Evolutionary conservation across 2,329 filamentous ascomycete genomes (phyloP).

Genomic region (Pestalotiopsis fici): DNA sequence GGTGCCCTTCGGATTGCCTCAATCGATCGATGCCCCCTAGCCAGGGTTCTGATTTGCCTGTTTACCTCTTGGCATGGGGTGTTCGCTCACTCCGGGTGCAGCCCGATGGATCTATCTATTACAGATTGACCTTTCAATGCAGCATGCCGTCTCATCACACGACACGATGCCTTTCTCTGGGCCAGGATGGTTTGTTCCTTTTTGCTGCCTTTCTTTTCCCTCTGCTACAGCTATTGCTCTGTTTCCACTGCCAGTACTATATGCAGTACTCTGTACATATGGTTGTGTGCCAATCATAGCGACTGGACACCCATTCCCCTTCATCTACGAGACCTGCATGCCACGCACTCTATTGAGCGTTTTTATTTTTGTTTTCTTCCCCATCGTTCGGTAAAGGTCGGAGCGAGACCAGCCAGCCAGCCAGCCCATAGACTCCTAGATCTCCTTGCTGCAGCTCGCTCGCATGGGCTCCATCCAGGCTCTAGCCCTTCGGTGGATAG

Average conservation of each 20-base stretch:
- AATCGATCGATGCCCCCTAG: background rate
- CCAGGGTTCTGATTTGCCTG: background rate
- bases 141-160: slow-evolving; percentile 5
- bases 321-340: background rate
- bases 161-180: background rate
- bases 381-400: slow-evolving; percentile 7
- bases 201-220: background rate
- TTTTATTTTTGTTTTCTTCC: background rate
- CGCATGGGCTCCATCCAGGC: slow-evolving; percentile 7
- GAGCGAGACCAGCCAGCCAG: background rate
- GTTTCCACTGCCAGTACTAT: background rate
- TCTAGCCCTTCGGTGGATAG: slow-evolving; percentile 8
- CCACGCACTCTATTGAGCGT: background rate
- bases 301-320: background rate
- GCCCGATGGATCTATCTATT: slow-evolving; percentile 2
- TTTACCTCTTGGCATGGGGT: background rate
- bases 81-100: background rate
- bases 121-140: background rate
- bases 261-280: background rate
- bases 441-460: background rate
- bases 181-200: background rate
- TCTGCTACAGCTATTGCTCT: background rate
- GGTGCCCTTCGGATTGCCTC: background rate
- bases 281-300: background rate
- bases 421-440: background rate